These are phyloP conservation scores for Saccharomyces hybrid DNA, from an alignment of 1,139 yeast genomes.

Conservation along the genomic window DNA sequence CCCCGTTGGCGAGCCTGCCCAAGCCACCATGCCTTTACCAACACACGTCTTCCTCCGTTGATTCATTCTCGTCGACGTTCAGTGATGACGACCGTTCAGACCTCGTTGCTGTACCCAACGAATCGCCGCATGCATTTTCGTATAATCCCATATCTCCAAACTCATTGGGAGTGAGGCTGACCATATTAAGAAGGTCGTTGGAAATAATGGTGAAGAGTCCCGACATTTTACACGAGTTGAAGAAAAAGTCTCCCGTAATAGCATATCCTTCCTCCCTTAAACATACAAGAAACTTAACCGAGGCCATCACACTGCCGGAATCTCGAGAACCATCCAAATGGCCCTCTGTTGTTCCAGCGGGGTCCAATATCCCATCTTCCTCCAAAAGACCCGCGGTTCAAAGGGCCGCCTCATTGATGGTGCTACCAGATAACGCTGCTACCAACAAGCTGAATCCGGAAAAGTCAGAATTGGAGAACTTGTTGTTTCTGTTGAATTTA, in stretches of 20 bases:
- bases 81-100: constrained; percentile 26
- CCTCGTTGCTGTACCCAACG: constrained; percentile 57
- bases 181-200: constrained; percentile 64
- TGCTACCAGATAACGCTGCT: constrained; percentile 10
- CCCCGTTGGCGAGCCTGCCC: not conserved
- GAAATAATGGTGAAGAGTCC: constrained; percentile 41
- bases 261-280: not conserved
- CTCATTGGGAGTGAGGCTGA: constrained; percentile 65
- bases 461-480: constrained; percentile 16
- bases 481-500: constrained; percentile 27
- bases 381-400: constrained; percentile 7
- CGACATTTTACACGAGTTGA: constrained; percentile 10
- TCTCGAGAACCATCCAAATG: not conserved
- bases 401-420: constrained; percentile 14
- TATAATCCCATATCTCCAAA: constrained; percentile 77
- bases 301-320: not conserved
- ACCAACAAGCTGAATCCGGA: constrained; percentile 4
- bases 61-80: constrained; percentile 8
- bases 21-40: not conserved
- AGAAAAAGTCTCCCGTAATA: not conserved
- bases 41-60: not conserved
- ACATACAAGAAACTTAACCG: constrained; percentile 12
- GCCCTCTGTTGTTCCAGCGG: not conserved
- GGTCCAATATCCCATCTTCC: constrained; percentile 3
- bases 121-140: constrained; percentile 76